Conservation (phyloP, 2,329 filamentous ascomycete genomes). For the Claviceps purpurea region DNA sequence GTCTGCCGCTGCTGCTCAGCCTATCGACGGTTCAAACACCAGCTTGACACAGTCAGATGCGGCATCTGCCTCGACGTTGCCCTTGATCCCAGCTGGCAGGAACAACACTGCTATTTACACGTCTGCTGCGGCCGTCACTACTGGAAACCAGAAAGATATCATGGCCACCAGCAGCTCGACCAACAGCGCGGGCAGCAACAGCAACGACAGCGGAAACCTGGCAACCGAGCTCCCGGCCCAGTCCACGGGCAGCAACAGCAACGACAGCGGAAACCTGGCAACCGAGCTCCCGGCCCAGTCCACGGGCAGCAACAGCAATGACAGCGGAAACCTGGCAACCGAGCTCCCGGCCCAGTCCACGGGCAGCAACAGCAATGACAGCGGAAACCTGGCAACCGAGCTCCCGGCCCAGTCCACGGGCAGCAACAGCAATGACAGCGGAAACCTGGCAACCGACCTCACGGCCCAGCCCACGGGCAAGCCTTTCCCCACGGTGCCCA, state of each 20-base stretch:
- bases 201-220: no score
- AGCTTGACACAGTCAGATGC: background rate
- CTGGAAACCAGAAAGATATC: background rate
- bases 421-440: background rate
- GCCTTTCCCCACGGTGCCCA: slow-evolving; percentile 4
- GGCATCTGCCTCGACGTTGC: background rate
- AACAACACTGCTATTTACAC: background rate
- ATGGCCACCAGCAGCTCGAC: background rate
- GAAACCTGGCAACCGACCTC: background rate
- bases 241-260: no score
- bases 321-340: background rate
- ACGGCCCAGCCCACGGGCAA: slow-evolving; percentile 7
- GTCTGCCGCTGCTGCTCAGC: background rate
- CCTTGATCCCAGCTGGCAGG: background rate
- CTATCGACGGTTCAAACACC: background rate
- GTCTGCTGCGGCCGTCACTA: background rate
- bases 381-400: no score
- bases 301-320: background rate
- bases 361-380: no score
- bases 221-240: no score
- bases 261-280: no score
- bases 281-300: no score
- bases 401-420: no score
- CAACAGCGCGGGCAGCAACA: background rate
- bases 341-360: no score